Conservation (phyloP, 257 asterid genomes). For the Solanum ossicruentum region DNA sequence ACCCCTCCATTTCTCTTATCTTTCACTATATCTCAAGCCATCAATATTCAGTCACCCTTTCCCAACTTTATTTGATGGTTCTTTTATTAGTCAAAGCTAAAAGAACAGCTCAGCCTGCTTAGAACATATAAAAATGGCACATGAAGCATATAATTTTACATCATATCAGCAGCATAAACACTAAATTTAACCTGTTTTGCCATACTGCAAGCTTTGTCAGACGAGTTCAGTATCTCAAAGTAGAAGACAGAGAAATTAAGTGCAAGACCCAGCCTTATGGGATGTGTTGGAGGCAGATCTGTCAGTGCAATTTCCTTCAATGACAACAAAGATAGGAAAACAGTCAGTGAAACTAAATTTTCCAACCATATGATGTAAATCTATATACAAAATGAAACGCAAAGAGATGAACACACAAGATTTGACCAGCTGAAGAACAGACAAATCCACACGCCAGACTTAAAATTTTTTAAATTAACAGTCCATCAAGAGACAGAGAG, state of each 20-base stretch:
- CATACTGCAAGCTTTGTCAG: constrained; percentile 36
- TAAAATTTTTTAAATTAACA: neutral
- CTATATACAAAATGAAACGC: neutral
- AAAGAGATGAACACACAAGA: neutral
- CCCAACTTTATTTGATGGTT: neutral
- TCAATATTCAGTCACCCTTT: neutral
- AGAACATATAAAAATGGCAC: neutral
- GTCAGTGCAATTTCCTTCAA: constrained; percentile 31
- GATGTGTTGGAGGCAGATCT: constrained; percentile 40
- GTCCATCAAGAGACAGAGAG: neutral
- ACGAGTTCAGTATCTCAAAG: constrained; percentile 40
- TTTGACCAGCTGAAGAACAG: neutral
- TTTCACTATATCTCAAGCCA: neutral
- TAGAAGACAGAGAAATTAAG: constrained; percentile 39
- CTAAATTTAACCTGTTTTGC: constrained; percentile 28
- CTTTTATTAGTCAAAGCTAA: neutral
- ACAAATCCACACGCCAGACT: neutral
- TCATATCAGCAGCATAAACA: neutral
- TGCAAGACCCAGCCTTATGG: constrained; percentile 40
- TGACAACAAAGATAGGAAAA: neutral
- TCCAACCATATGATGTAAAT: neutral
- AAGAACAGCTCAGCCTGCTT: neutral
- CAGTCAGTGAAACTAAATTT: neutral
- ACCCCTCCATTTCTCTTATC: neutral
- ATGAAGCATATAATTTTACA: neutral